phyloP scores from a whole-genome alignment of 83 land plant species.

The Thuja plicata region DNA sequence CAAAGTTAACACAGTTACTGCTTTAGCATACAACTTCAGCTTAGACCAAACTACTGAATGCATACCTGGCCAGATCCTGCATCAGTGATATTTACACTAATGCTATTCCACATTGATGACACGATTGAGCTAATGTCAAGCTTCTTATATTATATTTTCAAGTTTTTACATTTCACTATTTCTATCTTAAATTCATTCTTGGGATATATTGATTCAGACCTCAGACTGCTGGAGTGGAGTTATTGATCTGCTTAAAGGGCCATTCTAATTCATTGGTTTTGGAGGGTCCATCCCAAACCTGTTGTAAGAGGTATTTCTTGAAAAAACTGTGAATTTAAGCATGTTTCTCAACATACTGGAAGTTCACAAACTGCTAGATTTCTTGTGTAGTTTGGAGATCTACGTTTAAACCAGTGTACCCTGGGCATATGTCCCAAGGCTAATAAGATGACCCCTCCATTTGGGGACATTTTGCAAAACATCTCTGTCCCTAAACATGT shows the following conservation, averaged over 20 bases:
- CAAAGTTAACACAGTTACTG: background rate
- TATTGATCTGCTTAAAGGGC: background rate
- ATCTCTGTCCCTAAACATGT: no score
- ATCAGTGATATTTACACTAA: background rate
- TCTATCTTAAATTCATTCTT: background rate
- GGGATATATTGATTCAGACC: background rate
- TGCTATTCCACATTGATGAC: background rate
- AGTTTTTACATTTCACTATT: background rate
- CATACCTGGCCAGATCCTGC: background rate
- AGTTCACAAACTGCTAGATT: background rate
- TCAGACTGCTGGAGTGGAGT: background rate
- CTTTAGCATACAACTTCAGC: background rate
- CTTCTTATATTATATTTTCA: background rate
- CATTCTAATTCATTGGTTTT: background rate
- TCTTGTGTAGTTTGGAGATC: background rate
- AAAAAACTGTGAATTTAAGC: background rate
- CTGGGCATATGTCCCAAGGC: no score
- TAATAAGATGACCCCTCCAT: no score
- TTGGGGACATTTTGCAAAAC: no score
- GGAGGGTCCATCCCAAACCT: background rate
- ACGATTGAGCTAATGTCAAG: background rate
- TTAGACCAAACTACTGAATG: background rate
- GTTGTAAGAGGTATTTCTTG: background rate
- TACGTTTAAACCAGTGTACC: background rate
- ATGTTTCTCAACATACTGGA: background rate